These are phyloP conservation scores for Pelargonium exstipulatum DNA, from an alignment of 441 rosid species.

Conservation along the genomic window DNA sequence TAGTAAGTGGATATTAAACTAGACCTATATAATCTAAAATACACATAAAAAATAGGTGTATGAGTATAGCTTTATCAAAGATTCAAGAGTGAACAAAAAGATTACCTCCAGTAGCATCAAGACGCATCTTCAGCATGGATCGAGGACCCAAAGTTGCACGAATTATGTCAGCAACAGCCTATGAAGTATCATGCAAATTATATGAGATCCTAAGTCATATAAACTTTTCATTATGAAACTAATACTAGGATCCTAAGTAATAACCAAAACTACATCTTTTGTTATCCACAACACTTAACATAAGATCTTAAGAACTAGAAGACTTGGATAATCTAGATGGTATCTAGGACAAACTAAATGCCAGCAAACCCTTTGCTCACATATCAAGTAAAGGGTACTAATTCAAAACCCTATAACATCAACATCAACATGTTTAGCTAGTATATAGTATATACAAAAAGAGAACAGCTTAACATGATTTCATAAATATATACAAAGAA, in stretches of 20 bases:
- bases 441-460: neutral
- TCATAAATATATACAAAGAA: neutral
- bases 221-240: neutral
- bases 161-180: slow-evolving; percentile 88
- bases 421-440: neutral
- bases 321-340: too few relatives aligned
- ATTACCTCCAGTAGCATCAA: slow-evolving; percentile 76
- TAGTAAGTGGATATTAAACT: neutral
- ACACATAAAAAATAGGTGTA: neutral
- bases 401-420: neutral
- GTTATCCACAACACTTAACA: too few relatives aligned
- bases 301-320: too few relatives aligned
- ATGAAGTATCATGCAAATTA: neutral
- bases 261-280: neutral
- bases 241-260: neutral
- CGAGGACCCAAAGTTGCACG: slow-evolving; percentile 94
- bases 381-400: neutral
- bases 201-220: too few relatives aligned
- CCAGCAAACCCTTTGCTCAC: too few relatives aligned
- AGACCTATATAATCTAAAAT: neutral
- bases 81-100: neutral
- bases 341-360: too few relatives aligned
- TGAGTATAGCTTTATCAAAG: neutral
- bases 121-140: slow-evolving; percentile 92
- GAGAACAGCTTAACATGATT: neutral